A percentile compares a stretch with the other conserved stretches of the same genome.
phyloP scores from a whole-genome alignment of 441 rosid species.

The Syzygium malaccense region DNA sequence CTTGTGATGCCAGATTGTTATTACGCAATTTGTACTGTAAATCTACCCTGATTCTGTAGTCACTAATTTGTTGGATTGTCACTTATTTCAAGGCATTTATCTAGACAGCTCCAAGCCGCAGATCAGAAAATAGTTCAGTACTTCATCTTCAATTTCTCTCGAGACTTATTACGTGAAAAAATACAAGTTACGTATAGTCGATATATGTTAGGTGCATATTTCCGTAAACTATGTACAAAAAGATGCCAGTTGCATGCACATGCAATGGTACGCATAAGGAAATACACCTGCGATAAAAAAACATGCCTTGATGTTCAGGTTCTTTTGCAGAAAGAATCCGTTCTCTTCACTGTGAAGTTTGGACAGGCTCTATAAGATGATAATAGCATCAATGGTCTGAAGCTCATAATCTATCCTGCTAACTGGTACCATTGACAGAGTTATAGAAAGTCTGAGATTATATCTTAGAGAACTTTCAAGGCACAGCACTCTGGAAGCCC shows the following conservation, averaged over 20 bases:
- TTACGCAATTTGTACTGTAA: background rate
- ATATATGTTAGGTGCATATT: background rate
- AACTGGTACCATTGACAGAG: background rate
- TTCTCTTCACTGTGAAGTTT: background rate
- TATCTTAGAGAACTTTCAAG: background rate
- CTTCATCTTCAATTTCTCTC: background rate
- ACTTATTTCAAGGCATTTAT: background rate
- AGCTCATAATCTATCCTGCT: background rate
- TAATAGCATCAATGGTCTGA: background rate
- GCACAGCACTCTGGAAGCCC: background rate
- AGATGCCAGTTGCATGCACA: background rate
- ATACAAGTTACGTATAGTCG: background rate
- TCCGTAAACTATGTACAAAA: background rate
- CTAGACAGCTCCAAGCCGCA: background rate
- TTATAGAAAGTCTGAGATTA: background rate
- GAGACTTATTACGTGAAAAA: background rate
- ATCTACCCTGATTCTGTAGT: background rate
- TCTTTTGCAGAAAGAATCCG: background rate
- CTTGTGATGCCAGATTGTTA: background rate
- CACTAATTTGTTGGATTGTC: background rate
- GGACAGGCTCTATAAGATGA: background rate
- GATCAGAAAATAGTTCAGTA: background rate
- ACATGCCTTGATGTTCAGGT: background rate
- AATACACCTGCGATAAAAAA: background rate
- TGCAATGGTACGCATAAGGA: background rate